These are phyloP conservation scores for Hygrocybe coccinea DNA, from an alignment of 768 basidiomycete genomes.

Conservation along the genomic window DNA sequence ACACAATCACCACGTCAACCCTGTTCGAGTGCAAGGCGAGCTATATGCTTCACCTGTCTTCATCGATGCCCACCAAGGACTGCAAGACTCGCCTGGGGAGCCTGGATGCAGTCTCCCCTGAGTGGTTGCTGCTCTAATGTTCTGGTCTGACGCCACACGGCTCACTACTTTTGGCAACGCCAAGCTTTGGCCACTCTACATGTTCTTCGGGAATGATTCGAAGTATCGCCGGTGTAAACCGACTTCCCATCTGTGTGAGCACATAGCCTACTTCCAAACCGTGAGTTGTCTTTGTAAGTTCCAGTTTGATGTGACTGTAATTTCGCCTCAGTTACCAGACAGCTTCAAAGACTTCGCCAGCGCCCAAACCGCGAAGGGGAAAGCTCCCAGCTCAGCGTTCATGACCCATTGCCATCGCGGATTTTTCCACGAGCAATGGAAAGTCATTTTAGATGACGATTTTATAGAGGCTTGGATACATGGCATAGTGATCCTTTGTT, in stretches of 20 bases:
- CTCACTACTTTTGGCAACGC: conserved; percentile 13
- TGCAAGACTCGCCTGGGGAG: too few species aligned
- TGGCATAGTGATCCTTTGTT: conserved; percentile 21
- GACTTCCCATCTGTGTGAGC: conserved; percentile 13
- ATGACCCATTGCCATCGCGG: conserved; percentile 12
- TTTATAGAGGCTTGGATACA: conserved; percentile 21
- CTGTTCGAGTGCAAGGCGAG: neutral
- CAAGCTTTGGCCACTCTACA: conserved; percentile 14
- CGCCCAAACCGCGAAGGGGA: neutral
- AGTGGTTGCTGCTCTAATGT: too few species aligned
- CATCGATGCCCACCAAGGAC: too few species aligned
- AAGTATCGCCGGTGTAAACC: conserved; percentile 17
- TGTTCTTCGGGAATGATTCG: conserved; percentile 12
- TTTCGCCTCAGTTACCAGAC: conserved; percentile 8
- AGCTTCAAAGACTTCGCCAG: conserved; percentile 3
- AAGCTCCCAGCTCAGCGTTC: neutral
- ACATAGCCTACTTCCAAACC: conserved; percentile 8
- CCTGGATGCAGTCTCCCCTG: too few species aligned
- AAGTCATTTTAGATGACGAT: conserved; percentile 18
- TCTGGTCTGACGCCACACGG: too few species aligned
- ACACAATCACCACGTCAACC: conserved; percentile 13
- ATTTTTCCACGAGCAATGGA: conserved; percentile 24
- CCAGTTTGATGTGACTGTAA: neutral
- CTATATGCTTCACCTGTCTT: conserved; percentile 9
- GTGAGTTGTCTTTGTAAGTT: neutral